Evolutionary conservation across 257 asterid genomes (phyloP).

Genomic region (Knoxia roxburghii): DNA sequence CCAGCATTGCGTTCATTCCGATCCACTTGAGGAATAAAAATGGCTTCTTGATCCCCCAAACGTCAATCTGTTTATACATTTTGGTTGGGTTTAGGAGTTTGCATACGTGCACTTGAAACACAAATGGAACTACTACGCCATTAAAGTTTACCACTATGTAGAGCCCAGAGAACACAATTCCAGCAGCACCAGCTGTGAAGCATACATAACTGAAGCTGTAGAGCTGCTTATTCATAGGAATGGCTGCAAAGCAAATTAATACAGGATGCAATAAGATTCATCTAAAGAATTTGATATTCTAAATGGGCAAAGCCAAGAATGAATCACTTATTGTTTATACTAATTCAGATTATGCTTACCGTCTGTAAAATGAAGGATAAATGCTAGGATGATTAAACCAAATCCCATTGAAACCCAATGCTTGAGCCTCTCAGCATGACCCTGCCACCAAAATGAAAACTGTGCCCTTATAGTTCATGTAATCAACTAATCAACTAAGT

Average conservation of each 20-base stretch:
- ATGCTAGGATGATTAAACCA: constrained; percentile 42
- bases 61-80: constrained; percentile 48
- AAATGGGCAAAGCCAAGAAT: background rate
- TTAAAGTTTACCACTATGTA: constrained; percentile 58
- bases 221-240: constrained; percentile 89
- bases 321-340: too few relatives aligned
- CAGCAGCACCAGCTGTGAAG: constrained; percentile 92
- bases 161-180: constrained; percentile 61
- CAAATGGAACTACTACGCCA: background rate
- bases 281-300: background rate
- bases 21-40: constrained; percentile 90
- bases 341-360: constrained; percentile 37
- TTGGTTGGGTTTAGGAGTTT: background rate
- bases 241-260: constrained; percentile 51
- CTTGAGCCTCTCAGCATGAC: constrained; percentile 73
- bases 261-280: too few relatives aligned
- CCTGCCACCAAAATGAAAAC: constrained; percentile 40
- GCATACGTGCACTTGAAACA: background rate
- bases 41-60: constrained; percentile 56
- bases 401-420: constrained; percentile 80
- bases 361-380: constrained; percentile 72
- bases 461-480: background rate
- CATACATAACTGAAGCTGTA: constrained; percentile 86
- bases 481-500: background rate
- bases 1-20: constrained; percentile 93